These are phyloP conservation scores for Phyllostachys edulis DNA, from an alignment of 176 grass and related monocot species.

Conservation along the genomic window DNA sequence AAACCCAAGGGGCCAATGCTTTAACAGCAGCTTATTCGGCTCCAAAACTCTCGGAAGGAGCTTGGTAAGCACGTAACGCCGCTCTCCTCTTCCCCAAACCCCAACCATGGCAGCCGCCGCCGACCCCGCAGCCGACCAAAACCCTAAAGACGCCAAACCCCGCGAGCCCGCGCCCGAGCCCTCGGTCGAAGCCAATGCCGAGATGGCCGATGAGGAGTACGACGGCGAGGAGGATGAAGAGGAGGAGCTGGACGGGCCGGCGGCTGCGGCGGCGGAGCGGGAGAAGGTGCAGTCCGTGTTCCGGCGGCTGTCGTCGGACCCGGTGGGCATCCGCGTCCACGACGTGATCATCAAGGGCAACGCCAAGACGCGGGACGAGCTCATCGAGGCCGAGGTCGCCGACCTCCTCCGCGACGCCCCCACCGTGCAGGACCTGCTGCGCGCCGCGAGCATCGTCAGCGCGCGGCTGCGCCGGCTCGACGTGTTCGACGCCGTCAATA, in stretches of 20 bases:
- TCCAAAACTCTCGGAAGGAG: not conserved
- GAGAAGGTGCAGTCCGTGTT: constrained; percentile 57
- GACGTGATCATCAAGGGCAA: constrained; percentile 91
- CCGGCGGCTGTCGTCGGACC: constrained; percentile 42
- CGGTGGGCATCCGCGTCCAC: constrained; percentile 76
- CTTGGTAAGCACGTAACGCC: constrained; percentile 20
- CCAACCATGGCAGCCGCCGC: constrained; percentile 49
- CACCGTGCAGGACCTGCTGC: constrained; percentile 80
- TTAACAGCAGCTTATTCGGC: not conserved
- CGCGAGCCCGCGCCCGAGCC: not conserved
- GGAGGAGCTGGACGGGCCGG: constrained; percentile 51
- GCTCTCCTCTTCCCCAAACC: constrained; percentile 11
- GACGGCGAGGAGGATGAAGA: constrained; percentile 38
- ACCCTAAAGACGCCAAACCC: constrained; percentile 35
- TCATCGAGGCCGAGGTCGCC: constrained; percentile 84
- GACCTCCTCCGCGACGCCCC: constrained; percentile 56
- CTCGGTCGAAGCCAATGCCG: not conserved
- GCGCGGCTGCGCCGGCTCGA: constrained; percentile 63
- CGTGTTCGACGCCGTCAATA: constrained; percentile 79
- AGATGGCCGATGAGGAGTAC: constrained; percentile 27
- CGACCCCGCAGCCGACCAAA: constrained; percentile 46
- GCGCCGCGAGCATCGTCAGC: constrained; percentile 58
- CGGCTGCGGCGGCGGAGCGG: constrained; percentile 38
- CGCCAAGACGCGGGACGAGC: constrained; percentile 66
- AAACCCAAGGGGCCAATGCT: not conserved